phyloP scores from a whole-genome alignment of 2,329 filamentous ascomycete species.

The Pseudogymnoascus pannorum region DNA sequence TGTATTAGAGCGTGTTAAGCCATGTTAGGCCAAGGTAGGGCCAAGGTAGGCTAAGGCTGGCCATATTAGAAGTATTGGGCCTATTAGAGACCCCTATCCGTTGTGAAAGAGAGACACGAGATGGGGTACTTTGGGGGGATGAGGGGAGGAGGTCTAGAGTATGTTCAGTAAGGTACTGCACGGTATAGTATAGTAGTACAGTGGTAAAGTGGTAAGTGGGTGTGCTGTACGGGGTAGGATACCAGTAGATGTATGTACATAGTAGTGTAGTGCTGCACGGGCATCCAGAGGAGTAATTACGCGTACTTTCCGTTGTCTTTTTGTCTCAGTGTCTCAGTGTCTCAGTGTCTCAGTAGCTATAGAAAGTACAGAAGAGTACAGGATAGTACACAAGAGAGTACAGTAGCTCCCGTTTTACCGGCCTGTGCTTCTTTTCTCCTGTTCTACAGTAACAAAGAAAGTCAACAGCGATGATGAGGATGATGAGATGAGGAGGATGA shows the following conservation, averaged over 20 bases:
- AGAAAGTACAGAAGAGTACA: neutral
- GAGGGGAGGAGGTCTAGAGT: neutral
- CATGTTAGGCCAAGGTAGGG: neutral
- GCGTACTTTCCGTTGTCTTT: neutral
- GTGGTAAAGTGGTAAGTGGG: too few relatives aligned
- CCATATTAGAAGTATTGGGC: neutral
- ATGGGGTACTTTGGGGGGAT: neutral
- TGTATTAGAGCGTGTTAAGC: neutral
- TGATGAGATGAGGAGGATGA: too few relatives aligned
- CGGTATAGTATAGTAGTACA: neutral
- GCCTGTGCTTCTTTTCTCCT: neutral
- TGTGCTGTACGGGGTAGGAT: neutral
- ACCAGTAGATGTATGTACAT: neutral
- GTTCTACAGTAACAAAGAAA: neutral
- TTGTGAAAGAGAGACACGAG: neutral
- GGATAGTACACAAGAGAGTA: neutral
- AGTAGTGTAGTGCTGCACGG: too few relatives aligned
- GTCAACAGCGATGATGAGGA: neutral
- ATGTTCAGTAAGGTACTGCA: neutral
- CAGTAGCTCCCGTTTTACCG: neutral
- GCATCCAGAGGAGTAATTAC: neutral
- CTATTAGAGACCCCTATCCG: conserved; percentile 5
- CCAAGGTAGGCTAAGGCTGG: too few relatives aligned
- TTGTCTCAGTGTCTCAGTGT: too few relatives aligned
- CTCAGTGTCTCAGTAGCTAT: neutral